Percentiles rank a stretch among this genome's conserved stretches.
Conservation (phyloP, 768 basidiomycete genomes). For the Hemileccinum rubropunctum region DNA sequence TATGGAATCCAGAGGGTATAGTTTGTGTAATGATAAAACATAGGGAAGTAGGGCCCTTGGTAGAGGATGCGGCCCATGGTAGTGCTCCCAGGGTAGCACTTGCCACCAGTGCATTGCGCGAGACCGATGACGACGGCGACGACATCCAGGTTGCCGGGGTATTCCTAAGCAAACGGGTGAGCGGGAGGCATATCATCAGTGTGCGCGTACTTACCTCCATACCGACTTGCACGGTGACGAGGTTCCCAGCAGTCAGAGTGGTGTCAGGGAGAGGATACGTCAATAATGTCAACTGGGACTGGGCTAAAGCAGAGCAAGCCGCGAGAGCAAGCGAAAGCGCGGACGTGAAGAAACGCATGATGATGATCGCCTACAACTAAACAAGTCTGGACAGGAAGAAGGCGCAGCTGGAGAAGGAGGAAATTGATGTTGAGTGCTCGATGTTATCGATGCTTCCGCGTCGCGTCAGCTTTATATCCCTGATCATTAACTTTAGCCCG, state of each 20-base stretch:
- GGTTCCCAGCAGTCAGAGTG: not conserved
- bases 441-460: not conserved
- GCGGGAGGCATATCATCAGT: not conserved
- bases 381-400: too few relatives aligned
- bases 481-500: not conserved
- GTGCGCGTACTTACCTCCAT: constrained; percentile 5
- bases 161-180: constrained; percentile 9
- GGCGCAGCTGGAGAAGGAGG: not conserved
- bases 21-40: constrained; percentile 25
- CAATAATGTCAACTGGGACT: constrained; percentile 8
- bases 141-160: constrained; percentile 21
- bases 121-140: constrained; percentile 35
- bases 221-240: constrained; percentile 7
- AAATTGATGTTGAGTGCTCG: not conserved
- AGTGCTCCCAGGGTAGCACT: constrained; percentile 23
- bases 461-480: constrained; percentile 17
- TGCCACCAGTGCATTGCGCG: constrained; percentile 17
- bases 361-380: not conserved
- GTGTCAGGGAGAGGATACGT: constrained; percentile 1
- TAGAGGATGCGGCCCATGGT: constrained; percentile 34
- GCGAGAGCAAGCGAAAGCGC: constrained; percentile 13
- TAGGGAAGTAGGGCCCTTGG: constrained; percentile 33
- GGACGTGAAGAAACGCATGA: constrained; percentile 18
- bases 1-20: constrained; percentile 32
- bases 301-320: constrained; percentile 9